A percentile compares a stretch with the other conserved stretches of the same genome.
Conservation (phyloP, 805 yeast genomes). For the Candida michaelii region DNA sequence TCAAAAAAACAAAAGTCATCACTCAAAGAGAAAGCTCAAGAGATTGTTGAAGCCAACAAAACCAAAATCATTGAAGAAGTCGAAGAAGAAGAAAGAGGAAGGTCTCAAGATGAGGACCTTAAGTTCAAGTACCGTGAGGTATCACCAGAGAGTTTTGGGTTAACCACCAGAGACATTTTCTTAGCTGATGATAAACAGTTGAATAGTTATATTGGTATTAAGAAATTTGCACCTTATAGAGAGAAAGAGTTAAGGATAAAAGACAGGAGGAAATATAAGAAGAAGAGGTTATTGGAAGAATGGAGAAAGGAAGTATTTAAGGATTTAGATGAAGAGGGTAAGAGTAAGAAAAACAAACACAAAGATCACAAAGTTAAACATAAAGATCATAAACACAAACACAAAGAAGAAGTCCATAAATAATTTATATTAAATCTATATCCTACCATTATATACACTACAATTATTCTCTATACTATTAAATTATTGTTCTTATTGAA, state of each 20-base stretch:
- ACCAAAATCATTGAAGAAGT: slow-evolving; percentile 66
- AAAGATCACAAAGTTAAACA: slow-evolving; percentile 2
- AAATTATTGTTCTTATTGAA: no score
- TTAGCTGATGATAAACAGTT: slow-evolving; percentile 85
- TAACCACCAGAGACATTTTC: slow-evolving; percentile 80
- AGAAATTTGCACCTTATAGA: slow-evolving; percentile 92
- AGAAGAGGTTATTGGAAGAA: slow-evolving; percentile 76
- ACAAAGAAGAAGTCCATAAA: neutral
- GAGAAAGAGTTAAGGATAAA: slow-evolving; percentile 66
- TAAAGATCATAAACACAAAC: slow-evolving; percentile 1
- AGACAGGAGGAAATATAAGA: slow-evolving; percentile 82
- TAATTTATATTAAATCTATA: neutral
- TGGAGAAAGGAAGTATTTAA: slow-evolving; percentile 88
- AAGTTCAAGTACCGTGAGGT: slow-evolving; percentile 89
- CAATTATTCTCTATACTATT: no score
- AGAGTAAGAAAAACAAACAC: slow-evolving; percentile 12
- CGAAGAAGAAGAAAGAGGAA: slow-evolving; percentile 62
- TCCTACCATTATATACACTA: no score
- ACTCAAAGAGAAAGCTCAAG: slow-evolving; percentile 67
- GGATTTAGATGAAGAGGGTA: slow-evolving; percentile 41
- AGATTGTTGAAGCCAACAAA: slow-evolving; percentile 74
- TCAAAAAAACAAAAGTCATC: slow-evolving; percentile 62
- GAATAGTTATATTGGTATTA: slow-evolving; percentile 82
- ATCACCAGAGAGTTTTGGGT: slow-evolving; percentile 90
- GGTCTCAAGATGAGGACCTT: slow-evolving; percentile 43